Conservation (phyloP, 805 yeast species). For the Starmerella floris region DNA sequence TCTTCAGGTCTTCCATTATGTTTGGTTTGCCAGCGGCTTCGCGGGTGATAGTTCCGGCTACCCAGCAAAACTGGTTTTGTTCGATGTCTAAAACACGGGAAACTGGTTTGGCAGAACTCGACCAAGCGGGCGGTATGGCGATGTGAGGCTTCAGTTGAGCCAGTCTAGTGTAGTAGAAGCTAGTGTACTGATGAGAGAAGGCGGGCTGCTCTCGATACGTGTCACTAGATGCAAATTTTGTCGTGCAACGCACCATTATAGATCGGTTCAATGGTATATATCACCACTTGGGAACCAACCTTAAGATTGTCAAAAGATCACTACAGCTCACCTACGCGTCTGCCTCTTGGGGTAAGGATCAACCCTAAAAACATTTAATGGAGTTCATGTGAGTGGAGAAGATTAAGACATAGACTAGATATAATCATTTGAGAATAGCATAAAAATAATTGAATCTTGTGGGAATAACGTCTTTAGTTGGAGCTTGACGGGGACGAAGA, state of each 20-base stretch:
- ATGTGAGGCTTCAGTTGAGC: slow-evolving; percentile 36
- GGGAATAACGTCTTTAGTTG: too few species aligned
- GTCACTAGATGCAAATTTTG: slow-evolving; percentile 13
- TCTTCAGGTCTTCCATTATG: slow-evolving; percentile 64
- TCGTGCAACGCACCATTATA: not conserved
- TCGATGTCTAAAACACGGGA: slow-evolving; percentile 48
- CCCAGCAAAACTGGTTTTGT: slow-evolving; percentile 57
- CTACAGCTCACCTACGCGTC: too few species aligned
- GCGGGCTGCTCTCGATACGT: slow-evolving; percentile 7
- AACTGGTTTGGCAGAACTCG: slow-evolving; percentile 44
- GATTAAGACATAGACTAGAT: too few species aligned
- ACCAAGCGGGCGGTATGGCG: slow-evolving; percentile 33
- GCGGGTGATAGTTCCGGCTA: slow-evolving; percentile 72
- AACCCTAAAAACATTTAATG: too few species aligned
- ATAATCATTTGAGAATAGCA: too few species aligned
- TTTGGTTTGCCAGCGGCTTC: slow-evolving; percentile 79
- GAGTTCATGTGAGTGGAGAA: too few species aligned
- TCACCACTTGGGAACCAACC: too few species aligned
- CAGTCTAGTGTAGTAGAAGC: slow-evolving; percentile 44
- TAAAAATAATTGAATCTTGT: too few species aligned
- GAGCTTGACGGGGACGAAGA: too few species aligned
- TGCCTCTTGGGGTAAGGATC: too few species aligned
- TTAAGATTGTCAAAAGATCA: too few species aligned
- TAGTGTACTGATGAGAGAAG: slow-evolving; percentile 39
- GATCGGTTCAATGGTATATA: too few species aligned